Base-by-base conservation (phyloP, 192 early-diverging fungal genomes). In the Coemansia sp. region DNA sequence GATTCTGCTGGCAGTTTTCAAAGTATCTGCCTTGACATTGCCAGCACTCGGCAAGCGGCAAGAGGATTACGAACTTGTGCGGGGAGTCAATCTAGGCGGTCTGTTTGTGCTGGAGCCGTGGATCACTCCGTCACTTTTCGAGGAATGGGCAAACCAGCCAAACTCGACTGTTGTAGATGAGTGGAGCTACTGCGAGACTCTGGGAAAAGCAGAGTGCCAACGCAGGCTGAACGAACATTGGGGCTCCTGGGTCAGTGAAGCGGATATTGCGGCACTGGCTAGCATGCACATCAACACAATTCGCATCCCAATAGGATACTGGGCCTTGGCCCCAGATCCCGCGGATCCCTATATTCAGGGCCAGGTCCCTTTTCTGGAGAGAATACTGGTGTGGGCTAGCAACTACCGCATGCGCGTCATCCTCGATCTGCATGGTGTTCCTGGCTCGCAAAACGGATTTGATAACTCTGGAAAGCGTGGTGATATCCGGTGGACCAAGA, bases 401-500 rank as follows among this genome's bases (percentile, higher is more conserved):
- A 86, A 87, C 55, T 87, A 88, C 61, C 81, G 85, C 7, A 70
- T 92, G 54, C 83, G 89, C 18, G 88, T 90, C 36, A 85, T 89
- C 67, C 69, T 92, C 1, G 89, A 92, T 43, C 61, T 92, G n/a
- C 89, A 92, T 58, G 86, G 83, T 0, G 87, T 86, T 1, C 90
- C 90, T 26, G 90, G 90, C 8, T 90, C 88, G 21, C 90, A 92
- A 62, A 92, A 92, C 65, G 89, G 89, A 1, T 90, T 84, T 21
- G 83, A 84, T 41, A 84, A 84, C 26, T 80, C 78, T 5, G 83
- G 83, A 11, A 65, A 56, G 18, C 74, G 74, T 4, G 83, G 83
- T 22, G 72, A 72, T 13, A 80, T 84, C 49, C 48, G 18, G 18
- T 84, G 83, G 83, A 55, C 74, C 40, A 80, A 80, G 45, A 19